These are phyloP conservation scores for Crithidia mellificae DNA, from an alignment of 208 protist species.

Conservation along the genomic window DNA sequence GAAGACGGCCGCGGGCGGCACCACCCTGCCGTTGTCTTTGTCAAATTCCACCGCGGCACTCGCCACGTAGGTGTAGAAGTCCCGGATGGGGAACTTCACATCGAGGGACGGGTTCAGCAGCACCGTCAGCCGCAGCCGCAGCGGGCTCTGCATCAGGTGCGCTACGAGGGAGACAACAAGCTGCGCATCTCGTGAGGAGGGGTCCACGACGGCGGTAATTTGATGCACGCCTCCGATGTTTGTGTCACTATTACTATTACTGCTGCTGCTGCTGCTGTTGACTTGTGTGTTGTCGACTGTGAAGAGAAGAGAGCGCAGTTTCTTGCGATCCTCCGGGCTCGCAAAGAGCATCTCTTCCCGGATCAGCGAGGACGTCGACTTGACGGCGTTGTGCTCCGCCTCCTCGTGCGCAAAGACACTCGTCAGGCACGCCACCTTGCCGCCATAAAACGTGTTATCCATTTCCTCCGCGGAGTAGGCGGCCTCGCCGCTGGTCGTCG, in stretches of 20 bases:
- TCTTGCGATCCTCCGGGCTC: conserved; percentile 9
- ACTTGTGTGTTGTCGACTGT: conserved; percentile 15
- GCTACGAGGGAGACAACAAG: conserved; percentile 80
- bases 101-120: conserved; percentile 68
- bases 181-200: conserved; percentile 84
- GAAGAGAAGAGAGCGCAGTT: conserved; percentile 12
- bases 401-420: conserved; percentile 19
- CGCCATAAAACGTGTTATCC: conserved; percentile 44
- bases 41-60: conserved; percentile 72
- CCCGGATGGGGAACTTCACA: conserved; percentile 82
- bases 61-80: conserved; percentile 92
- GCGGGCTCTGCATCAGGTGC: conserved; percentile 41
- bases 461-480: conserved; percentile 33
- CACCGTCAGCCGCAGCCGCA: conserved; percentile 63
- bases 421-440: conserved; percentile 42
- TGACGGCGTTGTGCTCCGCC: not conserved
- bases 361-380: not conserved
- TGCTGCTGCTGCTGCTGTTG: not conserved
- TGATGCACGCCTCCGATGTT: conserved; percentile 24
- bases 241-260: too few relatives aligned
- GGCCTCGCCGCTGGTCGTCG: not conserved
- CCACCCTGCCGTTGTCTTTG: conserved; percentile 42
- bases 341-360: conserved; percentile 16
- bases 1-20: conserved; percentile 60
- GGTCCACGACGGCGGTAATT: conserved; percentile 88